These are phyloP conservation scores for Holtermannia corniformis DNA, from an alignment of 768 basidiomycete species.

Conservation along the genomic window DNA sequence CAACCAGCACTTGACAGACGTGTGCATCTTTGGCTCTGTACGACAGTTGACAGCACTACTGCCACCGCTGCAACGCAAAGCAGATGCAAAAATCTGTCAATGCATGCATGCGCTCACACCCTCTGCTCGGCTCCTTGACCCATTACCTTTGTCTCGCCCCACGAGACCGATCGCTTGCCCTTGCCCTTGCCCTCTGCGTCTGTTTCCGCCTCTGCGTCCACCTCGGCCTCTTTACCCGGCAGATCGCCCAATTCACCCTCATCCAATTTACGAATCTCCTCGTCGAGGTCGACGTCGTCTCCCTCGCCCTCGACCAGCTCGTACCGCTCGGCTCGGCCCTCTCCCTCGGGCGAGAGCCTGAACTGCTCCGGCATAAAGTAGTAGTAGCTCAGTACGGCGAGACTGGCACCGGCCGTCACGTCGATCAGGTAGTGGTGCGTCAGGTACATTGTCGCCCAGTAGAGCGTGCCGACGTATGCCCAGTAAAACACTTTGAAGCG, in stretches of 20 bases:
- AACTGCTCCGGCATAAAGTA: constrained; percentile 74
- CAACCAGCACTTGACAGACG: no score
- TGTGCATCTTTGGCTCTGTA: no score
- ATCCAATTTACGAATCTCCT: constrained; percentile 39
- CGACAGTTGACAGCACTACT: no score
- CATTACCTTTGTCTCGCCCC: constrained; percentile 32
- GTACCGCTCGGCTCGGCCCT: constrained; percentile 14
- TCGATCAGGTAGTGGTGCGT: constrained; percentile 98
- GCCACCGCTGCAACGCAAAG: no score
- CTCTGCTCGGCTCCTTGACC: constrained; percentile 9
- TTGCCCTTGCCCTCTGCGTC: constrained; percentile 17
- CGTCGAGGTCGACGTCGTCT: constrained; percentile 23
- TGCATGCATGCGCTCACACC: no score
- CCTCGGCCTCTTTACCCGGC: constrained; percentile 2
- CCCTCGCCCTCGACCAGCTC: constrained; percentile 19
- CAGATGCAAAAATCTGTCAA: no score
- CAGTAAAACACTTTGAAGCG: constrained; percentile 56
- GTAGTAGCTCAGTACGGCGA: constrained; percentile 81
- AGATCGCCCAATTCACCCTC: constrained; percentile 9
- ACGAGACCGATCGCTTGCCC: constrained; percentile 25
- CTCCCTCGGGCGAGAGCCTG: constrained; percentile 47
- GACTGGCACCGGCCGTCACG: constrained; percentile 84
- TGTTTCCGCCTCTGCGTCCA: constrained; percentile 2
- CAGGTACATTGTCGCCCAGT: constrained; percentile 99
- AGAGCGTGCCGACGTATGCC: constrained; percentile 74